Percentiles rank a stretch among this genome's conserved stretches.
Evolutionary conservation across 1,284 basidiomycete species (phyloP).

Genomic region (Chondrostereum purpureum): DNA sequence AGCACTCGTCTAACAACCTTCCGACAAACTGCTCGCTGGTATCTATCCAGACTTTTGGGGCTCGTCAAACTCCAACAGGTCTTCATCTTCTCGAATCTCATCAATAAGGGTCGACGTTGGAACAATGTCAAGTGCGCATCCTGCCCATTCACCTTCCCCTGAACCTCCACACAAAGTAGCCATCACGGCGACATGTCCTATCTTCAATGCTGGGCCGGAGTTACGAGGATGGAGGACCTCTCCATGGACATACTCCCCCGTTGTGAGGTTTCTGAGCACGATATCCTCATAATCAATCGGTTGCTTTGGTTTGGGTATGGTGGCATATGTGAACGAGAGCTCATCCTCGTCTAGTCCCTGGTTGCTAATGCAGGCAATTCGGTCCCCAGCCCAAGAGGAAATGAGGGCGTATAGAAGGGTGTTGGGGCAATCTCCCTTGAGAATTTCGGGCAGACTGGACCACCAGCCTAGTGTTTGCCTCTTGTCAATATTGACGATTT

Average conservation of each 20-base stretch:
- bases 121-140: too few species aligned
- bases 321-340: neutral
- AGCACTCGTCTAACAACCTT: too few species aligned
- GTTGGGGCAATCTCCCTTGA: neutral
- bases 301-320: neutral
- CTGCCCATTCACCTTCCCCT: too few species aligned
- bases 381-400: neutral
- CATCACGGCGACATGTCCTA: too few species aligned
- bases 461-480: neutral
- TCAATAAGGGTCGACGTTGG: too few species aligned
- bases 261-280: neutral
- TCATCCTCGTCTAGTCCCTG: neutral
- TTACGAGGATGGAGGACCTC: too few species aligned
- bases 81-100: too few species aligned
- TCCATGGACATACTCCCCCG: neutral
- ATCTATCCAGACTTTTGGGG: too few species aligned
- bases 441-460: neutral
- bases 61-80: too few species aligned
- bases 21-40: too few species aligned
- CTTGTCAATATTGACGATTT: neutral
- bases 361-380: neutral
- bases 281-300: neutral
- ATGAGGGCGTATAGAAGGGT: neutral
- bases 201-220: too few species aligned
- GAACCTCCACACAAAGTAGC: too few species aligned